These are phyloP conservation scores for Parastagonospora avenae DNA, from an alignment of 2,329 filamentous ascomycete genomes.

Conservation along the genomic window DNA sequence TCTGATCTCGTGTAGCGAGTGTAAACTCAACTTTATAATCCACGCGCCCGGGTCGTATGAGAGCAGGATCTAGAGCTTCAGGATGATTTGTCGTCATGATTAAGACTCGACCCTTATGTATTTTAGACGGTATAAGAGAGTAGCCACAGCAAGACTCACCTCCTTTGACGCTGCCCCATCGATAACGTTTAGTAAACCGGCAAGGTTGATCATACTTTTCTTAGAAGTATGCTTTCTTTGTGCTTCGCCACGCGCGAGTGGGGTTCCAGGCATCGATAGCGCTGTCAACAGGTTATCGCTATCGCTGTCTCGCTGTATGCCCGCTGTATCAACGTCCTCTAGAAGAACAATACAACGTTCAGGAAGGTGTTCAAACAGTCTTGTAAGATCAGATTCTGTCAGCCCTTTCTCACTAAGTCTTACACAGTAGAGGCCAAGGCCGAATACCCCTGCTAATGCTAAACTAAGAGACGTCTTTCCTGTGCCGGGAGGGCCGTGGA, in stretches of 20 bases:
- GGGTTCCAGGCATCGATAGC: too few relatives aligned
- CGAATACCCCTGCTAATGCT: conserved; percentile 55
- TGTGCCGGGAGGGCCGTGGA: conserved; percentile 80
- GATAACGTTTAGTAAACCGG: conserved; percentile 80
- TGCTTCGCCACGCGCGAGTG: background rate
- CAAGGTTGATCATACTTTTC: conserved; percentile 70
- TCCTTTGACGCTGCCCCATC: conserved; percentile 82
- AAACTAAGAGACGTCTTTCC: conserved; percentile 65
- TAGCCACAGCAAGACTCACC: background rate
- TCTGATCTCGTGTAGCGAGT: conserved; percentile 49
- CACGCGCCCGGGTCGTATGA: conserved; percentile 75
- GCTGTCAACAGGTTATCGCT: too few relatives aligned
- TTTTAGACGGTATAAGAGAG: background rate
- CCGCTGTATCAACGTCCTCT: conserved; percentile 56
- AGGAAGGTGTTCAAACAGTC: conserved; percentile 51
- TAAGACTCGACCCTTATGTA: conserved; percentile 68
- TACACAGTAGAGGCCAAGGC: conserved; percentile 53
- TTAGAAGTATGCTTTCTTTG: conserved; percentile 5
- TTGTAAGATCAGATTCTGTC: conserved; percentile 65
- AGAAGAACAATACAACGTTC: conserved; percentile 53
- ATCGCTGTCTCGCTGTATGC: conserved; percentile 45
- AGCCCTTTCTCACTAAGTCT: conserved; percentile 70
- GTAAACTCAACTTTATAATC: conserved; percentile 69
- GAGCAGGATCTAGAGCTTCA: conserved; percentile 72
- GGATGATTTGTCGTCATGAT: conserved; percentile 84